Evolutionary conservation across 78 protist genomes (phyloP).

Genomic region (Paratrimastix pyriformis): DNA sequence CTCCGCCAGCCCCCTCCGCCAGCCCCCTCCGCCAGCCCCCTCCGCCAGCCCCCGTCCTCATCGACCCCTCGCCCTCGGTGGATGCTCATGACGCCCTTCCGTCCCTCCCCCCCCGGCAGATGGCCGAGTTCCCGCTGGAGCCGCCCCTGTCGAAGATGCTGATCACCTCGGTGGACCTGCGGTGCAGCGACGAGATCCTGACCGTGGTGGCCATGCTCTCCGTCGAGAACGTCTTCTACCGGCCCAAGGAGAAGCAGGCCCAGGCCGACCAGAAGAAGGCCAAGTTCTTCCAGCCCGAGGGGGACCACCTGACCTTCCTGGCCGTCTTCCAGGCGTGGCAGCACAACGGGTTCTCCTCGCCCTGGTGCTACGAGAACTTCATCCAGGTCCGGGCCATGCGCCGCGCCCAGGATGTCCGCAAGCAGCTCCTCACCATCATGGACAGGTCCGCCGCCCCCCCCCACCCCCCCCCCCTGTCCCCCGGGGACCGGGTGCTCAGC

Average conservation of each 20-base stretch:
- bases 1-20: too few relatives aligned
- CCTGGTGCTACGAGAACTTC: slow-evolving; percentile 93
- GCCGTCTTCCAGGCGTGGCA: slow-evolving; percentile 88
- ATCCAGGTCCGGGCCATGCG: slow-evolving; percentile 78
- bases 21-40: too few relatives aligned
- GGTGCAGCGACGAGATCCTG: slow-evolving; percentile 89
- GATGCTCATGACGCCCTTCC: slow-evolving; percentile 95
- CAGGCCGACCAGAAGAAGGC: slow-evolving; percentile 84
- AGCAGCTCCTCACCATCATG: slow-evolving; percentile 87
- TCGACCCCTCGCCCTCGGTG: too few relatives aligned
- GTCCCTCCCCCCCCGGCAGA: slow-evolving; percentile 84
- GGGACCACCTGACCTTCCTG: slow-evolving; percentile 94
- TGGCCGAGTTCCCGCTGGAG: slow-evolving; percentile 98
- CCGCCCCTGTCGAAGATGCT: slow-evolving; percentile 86
- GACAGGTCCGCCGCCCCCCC: slow-evolving; percentile 50
- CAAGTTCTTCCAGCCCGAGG: slow-evolving; percentile 81
- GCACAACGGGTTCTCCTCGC: slow-evolving; percentile 16
- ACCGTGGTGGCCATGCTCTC: slow-evolving; percentile 92
- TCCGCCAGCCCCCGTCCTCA: too few relatives aligned
- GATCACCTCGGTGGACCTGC: slow-evolving; percentile 73
- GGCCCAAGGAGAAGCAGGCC: slow-evolving; percentile 94
- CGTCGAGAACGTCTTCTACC: slow-evolving; percentile 79
- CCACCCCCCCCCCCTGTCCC: background rate
- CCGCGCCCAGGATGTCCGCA: slow-evolving; percentile 90
- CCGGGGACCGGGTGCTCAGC: too few relatives aligned